Evolutionary conservation across 352 stramenopile genomes (phyloP).

Genomic region (Halophytophthora polymorphica): DNA sequence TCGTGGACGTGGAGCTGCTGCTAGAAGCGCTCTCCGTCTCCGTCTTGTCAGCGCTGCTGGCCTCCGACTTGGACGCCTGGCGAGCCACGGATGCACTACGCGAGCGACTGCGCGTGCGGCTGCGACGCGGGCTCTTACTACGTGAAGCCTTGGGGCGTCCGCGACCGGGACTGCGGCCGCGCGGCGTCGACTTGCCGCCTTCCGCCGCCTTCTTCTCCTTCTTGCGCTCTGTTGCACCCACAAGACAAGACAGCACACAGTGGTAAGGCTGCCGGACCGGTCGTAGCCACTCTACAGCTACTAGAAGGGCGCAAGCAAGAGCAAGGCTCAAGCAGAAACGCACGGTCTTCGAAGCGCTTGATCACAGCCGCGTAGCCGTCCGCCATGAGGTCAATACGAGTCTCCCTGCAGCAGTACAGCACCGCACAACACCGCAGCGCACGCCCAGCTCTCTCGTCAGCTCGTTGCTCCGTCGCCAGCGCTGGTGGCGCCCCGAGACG

Average conservation of each 20-base stretch:
- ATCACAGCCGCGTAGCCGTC: constrained; percentile 75
- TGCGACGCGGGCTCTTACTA: constrained; percentile 37
- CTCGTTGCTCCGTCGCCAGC: not conserved
- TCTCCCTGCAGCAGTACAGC: constrained; percentile 48
- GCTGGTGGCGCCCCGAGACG: not conserved
- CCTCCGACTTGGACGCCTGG: constrained; percentile 21
- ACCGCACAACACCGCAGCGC: constrained; percentile 2
- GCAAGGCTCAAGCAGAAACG: constrained; percentile 2
- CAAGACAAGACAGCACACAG: constrained; percentile 3
- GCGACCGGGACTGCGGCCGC: constrained; percentile 45
- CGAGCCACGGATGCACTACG: constrained; percentile 58
- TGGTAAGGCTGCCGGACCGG: not conserved
- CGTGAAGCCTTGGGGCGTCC: constrained; percentile 24
- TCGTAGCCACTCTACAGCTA: not conserved
- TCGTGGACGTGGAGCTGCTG: constrained; percentile 5
- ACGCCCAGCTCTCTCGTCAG: not conserved
- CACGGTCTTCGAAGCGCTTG: constrained; percentile 66
- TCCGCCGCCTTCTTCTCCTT: constrained; percentile 24
- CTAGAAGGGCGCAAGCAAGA: not conserved
- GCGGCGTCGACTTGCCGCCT: constrained; percentile 19
- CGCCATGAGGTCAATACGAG: constrained; percentile 71
- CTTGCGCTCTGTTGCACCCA: constrained; percentile 41
- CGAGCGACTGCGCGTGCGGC: constrained; percentile 41
- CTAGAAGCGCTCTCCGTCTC: constrained; percentile 8
- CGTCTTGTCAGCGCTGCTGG: constrained; percentile 5